These are phyloP conservation scores for Primulina eburnea DNA, from an alignment of 257 asterid genomes.

Conservation along the genomic window DNA sequence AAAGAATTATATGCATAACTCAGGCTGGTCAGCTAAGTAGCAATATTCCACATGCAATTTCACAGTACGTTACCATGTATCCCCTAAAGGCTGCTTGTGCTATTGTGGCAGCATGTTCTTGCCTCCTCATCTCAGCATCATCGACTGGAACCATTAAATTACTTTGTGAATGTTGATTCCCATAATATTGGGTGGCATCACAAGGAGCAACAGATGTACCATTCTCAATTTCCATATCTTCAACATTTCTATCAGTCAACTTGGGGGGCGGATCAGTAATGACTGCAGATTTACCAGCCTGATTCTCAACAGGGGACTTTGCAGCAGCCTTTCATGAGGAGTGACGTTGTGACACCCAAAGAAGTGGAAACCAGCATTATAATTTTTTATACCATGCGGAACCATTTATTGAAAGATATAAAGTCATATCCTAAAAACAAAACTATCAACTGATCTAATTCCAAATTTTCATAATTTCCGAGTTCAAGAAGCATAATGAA, in stretches of 20 bases:
- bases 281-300: conserved; percentile 39
- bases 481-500: not conserved
- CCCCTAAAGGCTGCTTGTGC: conserved; percentile 83
- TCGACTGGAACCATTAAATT: conserved; percentile 24
- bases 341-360: conserved; percentile 40
- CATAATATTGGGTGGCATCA: conserved; percentile 36
- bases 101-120: conserved; percentile 67
- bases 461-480: not conserved
- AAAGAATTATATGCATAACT: not conserved
- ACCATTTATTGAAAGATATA: not conserved
- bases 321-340: conserved; percentile 32
- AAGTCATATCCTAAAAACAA: conserved; percentile 9
- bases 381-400: conserved; percentile 2
- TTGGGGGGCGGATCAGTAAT: conserved; percentile 38
- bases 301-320: conserved; percentile 42
- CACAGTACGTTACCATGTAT: conserved; percentile 54
- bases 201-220: conserved; percentile 36
- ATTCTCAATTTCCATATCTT: conserved; percentile 40
- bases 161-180: conserved; percentile 40
- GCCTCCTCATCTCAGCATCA: conserved; percentile 47
- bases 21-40: conserved; percentile 12
- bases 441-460: not conserved
- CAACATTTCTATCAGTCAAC: conserved; percentile 40
- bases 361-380: conserved; percentile 26
- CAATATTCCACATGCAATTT: conserved; percentile 12